phyloP scores from a whole-genome alignment of 1,284 basidiomycete genomes.

The Neolentinus lepideus region DNA sequence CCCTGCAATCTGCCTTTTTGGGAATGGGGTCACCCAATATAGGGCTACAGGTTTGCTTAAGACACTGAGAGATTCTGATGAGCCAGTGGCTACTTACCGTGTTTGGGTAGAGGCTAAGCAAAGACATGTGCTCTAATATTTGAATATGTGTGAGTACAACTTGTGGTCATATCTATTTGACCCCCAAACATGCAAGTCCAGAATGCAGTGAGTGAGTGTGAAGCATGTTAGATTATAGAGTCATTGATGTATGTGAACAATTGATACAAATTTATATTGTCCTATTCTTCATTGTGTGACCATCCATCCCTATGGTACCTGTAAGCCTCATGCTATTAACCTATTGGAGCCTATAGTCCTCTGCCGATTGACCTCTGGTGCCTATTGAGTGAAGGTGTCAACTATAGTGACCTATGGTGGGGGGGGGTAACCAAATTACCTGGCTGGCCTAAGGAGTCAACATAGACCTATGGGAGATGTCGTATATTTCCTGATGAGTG shows the following conservation, averaged over 20 bases:
- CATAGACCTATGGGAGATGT: not conserved
- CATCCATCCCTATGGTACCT: not conserved
- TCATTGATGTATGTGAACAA: no score
- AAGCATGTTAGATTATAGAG: not conserved
- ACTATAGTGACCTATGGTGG: not conserved
- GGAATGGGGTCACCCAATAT: no score
- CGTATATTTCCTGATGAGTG: not conserved
- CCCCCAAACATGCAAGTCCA: no score
- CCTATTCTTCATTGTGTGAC: not conserved
- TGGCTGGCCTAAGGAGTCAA: not conserved
- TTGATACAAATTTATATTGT: not conserved
- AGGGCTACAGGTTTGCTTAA: no score
- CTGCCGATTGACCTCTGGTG: not conserved
- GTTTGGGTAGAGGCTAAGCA: no score
- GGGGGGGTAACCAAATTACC: not conserved
- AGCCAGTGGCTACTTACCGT: no score
- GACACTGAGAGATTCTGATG: no score
- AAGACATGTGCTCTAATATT: no score
- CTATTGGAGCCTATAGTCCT: not conserved
- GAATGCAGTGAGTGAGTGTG: not conserved
- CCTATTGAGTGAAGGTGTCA: no score
- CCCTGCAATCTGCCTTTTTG: no score
- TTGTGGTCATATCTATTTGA: no score
- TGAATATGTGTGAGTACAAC: no score
- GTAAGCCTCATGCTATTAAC: not conserved